Evolutionary conservation across 306 rosid genomes (phyloP).

Genomic region (Ziziphus jujuba): DNA sequence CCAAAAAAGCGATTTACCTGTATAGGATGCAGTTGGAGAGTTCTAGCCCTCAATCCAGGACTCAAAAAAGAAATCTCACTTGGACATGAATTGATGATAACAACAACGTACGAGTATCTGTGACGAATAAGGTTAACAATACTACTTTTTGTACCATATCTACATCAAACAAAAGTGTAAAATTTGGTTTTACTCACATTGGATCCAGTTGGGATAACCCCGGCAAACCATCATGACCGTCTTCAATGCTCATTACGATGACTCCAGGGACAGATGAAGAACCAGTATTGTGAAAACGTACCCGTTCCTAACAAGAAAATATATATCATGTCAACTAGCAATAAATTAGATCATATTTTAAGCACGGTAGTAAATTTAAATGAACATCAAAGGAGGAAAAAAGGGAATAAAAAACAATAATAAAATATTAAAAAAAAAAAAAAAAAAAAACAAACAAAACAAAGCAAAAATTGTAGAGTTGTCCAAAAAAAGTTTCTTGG

Average conservation of each 20-base stretch:
- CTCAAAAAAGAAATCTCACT: slow-evolving; percentile 58
- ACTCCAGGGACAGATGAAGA: slow-evolving; percentile 59
- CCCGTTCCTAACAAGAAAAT: slow-evolving; percentile 51
- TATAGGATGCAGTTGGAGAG: slow-evolving; percentile 75
- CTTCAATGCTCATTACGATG: slow-evolving; percentile 93
- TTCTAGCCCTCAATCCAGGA: slow-evolving; percentile 49
- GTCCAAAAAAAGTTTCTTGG: too few species aligned
- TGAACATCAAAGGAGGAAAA: too few species aligned
- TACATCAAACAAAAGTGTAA: slow-evolving; percentile 18
- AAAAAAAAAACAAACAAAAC: too few species aligned
- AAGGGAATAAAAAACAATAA: too few species aligned
- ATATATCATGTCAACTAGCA: not conserved
- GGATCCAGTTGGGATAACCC: slow-evolving; percentile 91
- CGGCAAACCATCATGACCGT: slow-evolving; percentile 67
- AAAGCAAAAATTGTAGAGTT: too few species aligned
- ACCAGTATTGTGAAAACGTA: slow-evolving; percentile 80
- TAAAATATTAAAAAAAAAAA: too few species aligned
- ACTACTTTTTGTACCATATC: slow-evolving; percentile 7
- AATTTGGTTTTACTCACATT: slow-evolving; percentile 49
- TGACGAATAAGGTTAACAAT: slow-evolving; percentile 25
- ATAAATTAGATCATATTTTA: too few species aligned
- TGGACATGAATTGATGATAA: slow-evolving; percentile 77
- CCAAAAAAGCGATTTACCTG: slow-evolving; percentile 49
- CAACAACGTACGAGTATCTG: slow-evolving; percentile 78
- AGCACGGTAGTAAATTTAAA: too few species aligned